Percentiles rank a stretch among this genome's conserved stretches.
Conservation (phyloP, 495 filamentous ascomycete species). For the Penicillium dipodomyicola region DNA sequence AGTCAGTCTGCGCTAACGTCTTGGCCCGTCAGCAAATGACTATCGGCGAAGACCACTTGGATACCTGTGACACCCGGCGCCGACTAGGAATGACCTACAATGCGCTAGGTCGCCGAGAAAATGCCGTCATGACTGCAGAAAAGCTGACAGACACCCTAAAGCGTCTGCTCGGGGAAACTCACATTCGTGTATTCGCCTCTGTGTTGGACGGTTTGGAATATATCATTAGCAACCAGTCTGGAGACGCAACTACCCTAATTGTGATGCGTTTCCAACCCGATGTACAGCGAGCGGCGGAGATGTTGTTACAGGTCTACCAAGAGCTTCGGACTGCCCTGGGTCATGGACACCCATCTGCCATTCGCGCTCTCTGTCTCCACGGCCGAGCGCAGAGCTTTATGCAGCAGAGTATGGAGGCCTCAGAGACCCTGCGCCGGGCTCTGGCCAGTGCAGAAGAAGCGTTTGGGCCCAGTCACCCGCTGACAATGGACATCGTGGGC, state of each 20-base stretch:
- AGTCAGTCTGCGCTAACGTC: slow-evolving; percentile 38
- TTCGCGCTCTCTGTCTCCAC: slow-evolving; percentile 30
- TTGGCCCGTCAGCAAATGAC: slow-evolving; percentile 41
- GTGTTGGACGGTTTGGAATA: slow-evolving; percentile 30
- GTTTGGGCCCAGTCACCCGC: slow-evolving; percentile 30
- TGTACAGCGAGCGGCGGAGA: slow-evolving; percentile 18
- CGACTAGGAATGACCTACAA: slow-evolving; percentile 32
- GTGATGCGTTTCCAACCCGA: slow-evolving; percentile 20
- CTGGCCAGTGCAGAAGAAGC: slow-evolving; percentile 35
- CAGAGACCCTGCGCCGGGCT: slow-evolving; percentile 37
- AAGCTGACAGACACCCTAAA: slow-evolving; percentile 26
- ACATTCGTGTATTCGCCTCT: slow-evolving; percentile 28
- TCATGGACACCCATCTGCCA: slow-evolving; percentile 25
- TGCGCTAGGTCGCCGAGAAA: slow-evolving; percentile 22
- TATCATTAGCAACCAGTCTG: slow-evolving; percentile 23
- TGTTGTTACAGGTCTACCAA: slow-evolving; percentile 19
- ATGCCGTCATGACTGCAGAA: slow-evolving; percentile 28
- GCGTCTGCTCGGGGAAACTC: slow-evolving; percentile 32
- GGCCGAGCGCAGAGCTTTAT: slow-evolving; percentile 25
- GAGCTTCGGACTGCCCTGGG: slow-evolving; percentile 27
- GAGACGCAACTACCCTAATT: slow-evolving; percentile 6
- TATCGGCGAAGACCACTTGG: slow-evolving; percentile 37
- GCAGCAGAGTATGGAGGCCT: slow-evolving; percentile 22
- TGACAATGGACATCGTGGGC: slow-evolving; percentile 32
- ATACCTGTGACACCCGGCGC: slow-evolving; percentile 36